Evolutionary conservation across 2,329 filamentous ascomycete species (phyloP), one percentile per base, ranked within the genome.

Genomic region (Pseudogymnoascus sp.): DNA sequence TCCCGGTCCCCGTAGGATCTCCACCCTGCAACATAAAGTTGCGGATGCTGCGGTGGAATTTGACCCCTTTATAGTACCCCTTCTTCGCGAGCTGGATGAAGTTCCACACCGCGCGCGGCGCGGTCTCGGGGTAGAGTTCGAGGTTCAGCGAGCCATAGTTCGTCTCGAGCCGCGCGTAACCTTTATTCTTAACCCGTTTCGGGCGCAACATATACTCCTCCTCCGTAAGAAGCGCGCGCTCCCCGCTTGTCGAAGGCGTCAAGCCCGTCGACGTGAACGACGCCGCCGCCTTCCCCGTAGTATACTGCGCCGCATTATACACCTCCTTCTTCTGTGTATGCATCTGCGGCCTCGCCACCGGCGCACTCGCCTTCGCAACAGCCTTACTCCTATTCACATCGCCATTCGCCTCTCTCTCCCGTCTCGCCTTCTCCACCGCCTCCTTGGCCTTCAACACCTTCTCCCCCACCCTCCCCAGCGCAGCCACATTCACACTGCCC

Each of bases 21-120:
- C 95, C 95, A 46, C 93, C 93, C 75, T 99, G 95, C 40, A 99
- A 90, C 95, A 99, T 99, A 74, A 99, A 99, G 70, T 90, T 91
- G 64, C 88, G 88, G 70, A 99, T 97, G 74, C 96, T 97, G 66
- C 95, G 87, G 75, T 99, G 95, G 73, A 99, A 99, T 11, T 83
- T 76, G 2, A 96, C 88, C 67, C 84, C 85, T 61, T 85, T 86
- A 78, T 98, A 99, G 76, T 96, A 97, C 0, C 93, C 93, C 68
- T 89, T 90, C 72, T 96, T 89, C 1, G 92, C 86, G 4, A 99
- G 79, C 63, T 89, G 87, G 61, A 96, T 85, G 72, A 99, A 99
- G 75, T 99, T 99, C 91, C 93, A 99, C 1, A 98, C 95, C 0
- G 95, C 92, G 69, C 89, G 90, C 0, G 95, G 95, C 2, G 95